A percentile compares a stretch with the other conserved stretches of the same genome.
phyloP scores from a whole-genome alignment of 2,329 filamentous ascomycete genomes.

The Lecanicillium sp. region DNA sequence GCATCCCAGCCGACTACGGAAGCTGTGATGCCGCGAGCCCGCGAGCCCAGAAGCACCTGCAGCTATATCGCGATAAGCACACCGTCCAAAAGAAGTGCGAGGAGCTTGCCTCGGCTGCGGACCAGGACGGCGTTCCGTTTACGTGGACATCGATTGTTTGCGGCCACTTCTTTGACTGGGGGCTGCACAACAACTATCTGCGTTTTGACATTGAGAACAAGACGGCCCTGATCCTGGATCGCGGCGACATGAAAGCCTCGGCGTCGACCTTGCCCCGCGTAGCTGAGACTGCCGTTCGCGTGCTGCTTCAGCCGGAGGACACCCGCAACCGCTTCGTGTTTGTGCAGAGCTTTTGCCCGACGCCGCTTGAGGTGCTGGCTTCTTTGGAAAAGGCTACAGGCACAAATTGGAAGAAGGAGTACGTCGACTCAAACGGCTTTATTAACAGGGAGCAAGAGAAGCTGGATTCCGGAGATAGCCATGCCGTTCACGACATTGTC shows the following conservation, averaged over 20 bases:
- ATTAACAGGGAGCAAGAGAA: conserved; percentile 27
- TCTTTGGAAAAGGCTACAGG: conserved; percentile 42
- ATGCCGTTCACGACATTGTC: conserved; percentile 37
- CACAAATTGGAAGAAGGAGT: conserved; percentile 23
- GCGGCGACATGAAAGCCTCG: conserved; percentile 39
- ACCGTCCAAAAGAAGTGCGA: conserved; percentile 22
- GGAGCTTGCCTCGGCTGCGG: conserved; percentile 14
- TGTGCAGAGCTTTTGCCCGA: conserved; percentile 36
- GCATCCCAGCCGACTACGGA: conserved; percentile 53
- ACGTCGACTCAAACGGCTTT: conserved; percentile 29
- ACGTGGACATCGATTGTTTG: conserved; percentile 41
- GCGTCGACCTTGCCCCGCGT: conserved; percentile 40
- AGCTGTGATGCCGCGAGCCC: conserved; percentile 26
- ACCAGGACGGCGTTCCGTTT: conserved; percentile 28
- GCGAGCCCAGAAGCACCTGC: conserved; percentile 22
- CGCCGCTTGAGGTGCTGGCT: conserved; percentile 38
- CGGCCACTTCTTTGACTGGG: conserved; percentile 44
- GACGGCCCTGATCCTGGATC: conserved; percentile 39
- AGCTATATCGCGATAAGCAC: conserved; percentile 26
- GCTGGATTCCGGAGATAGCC: conserved; percentile 27
- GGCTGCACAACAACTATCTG: conserved; percentile 23
- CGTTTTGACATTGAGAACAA: conserved; percentile 36
- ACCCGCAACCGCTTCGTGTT: conserved; percentile 43
- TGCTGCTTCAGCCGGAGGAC: conserved; percentile 38
- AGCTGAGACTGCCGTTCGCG: conserved; percentile 38